A percentile compares a stretch with the other conserved stretches of the same genome.
Conservation (phyloP, 148 eudicot genomes). For the Nepenthes gracilis region DNA sequence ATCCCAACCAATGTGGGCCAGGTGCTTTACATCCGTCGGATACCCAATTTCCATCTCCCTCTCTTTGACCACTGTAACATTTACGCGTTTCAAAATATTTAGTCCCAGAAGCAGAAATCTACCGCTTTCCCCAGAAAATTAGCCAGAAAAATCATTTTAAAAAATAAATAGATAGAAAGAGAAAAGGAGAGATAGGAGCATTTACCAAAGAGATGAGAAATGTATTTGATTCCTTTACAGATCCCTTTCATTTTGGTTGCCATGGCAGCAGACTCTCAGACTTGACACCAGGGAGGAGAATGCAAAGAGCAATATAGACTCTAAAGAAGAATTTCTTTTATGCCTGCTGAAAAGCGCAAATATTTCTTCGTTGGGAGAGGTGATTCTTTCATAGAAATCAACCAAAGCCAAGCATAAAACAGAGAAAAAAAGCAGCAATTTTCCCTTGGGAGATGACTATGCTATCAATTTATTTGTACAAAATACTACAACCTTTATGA, state of each 20-base stretch:
- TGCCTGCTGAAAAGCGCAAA: too few species aligned
- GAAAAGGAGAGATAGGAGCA: neutral
- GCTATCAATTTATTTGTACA: too few species aligned
- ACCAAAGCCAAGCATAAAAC: slow-evolving; percentile 1
- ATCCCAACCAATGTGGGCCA: slow-evolving; percentile 81
- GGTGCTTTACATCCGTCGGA: slow-evolving; percentile 86
- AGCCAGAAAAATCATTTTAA: neutral
- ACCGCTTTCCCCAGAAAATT: neutral
- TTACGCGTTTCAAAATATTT: neutral
- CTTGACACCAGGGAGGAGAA: neutral
- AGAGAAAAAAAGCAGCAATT: neutral
- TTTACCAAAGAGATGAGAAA: slow-evolving; percentile 78
- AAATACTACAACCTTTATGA: too few species aligned
- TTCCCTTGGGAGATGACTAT: slow-evolving; percentile 3
- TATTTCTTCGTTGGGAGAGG: too few species aligned
- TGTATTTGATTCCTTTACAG: slow-evolving; percentile 75
- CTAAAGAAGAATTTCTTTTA: too few species aligned
- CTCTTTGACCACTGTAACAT: slow-evolving; percentile 46
- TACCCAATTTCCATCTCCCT: slow-evolving; percentile 71
- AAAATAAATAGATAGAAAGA: neutral
- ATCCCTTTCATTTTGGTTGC: slow-evolving; percentile 23
- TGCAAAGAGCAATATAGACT: neutral
- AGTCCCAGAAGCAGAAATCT: neutral
- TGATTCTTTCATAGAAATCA: too few species aligned
- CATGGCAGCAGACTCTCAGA: slow-evolving; percentile 19